Conservation (phyloP, 257 asterid genomes). For the Forsythia suspensa region DNA sequence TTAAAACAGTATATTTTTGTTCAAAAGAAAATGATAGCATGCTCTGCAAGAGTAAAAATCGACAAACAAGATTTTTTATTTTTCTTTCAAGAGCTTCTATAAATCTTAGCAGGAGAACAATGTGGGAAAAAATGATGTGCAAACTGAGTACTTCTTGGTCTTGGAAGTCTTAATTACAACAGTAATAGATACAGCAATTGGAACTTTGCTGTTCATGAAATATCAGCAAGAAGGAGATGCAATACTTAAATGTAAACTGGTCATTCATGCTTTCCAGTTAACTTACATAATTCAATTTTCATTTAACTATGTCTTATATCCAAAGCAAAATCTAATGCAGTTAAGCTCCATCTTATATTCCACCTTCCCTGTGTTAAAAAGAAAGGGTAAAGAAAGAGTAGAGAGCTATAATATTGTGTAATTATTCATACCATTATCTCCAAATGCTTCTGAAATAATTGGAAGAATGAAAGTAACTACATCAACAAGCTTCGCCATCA, state of each 20-base stretch:
- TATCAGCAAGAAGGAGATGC: not conserved
- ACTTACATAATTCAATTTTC: not conserved
- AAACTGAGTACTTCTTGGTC: not conserved
- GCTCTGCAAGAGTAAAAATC: not conserved
- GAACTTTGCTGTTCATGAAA: not conserved
- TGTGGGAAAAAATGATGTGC: not conserved
- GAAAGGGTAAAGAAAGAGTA: not conserved
- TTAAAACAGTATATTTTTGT: not conserved
- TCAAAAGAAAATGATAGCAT: not conserved
- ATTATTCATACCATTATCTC: conserved; percentile 56
- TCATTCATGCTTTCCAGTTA: not conserved
- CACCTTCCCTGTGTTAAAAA: not conserved
- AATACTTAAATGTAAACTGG: not conserved
- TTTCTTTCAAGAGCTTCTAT: not conserved
- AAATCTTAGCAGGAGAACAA: not conserved
- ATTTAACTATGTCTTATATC: not conserved
- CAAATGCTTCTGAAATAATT: conserved; percentile 77
- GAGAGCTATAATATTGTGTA: conserved; percentile 2
- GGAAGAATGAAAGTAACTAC: conserved; percentile 83
- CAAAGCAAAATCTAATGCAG: not conserved
- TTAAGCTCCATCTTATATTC: not conserved
- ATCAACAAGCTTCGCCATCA: conserved; percentile 97
- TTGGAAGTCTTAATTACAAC: not conserved
- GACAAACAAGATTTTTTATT: not conserved
- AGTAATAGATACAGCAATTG: not conserved